These are phyloP conservation scores for Candida ovalis DNA, from an alignment of 805 yeast species.

Conservation along the genomic window DNA sequence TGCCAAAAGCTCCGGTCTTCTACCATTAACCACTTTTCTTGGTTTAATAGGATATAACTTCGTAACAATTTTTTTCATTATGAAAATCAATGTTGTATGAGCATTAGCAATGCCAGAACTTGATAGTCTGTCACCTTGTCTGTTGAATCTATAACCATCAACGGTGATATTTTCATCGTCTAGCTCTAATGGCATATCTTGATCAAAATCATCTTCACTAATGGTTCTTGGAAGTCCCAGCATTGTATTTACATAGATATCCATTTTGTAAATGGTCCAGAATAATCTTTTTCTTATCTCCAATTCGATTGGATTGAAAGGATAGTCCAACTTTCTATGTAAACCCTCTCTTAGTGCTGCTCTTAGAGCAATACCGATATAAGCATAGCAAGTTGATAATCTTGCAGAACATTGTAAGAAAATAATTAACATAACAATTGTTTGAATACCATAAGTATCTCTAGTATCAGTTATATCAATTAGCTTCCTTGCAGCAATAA, in stretches of 20 bases:
- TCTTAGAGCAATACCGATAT: conserved; percentile 82
- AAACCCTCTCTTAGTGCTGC: conserved; percentile 80
- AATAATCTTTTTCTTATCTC: conserved; percentile 83
- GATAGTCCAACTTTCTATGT: conserved; percentile 65
- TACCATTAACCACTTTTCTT: conserved; percentile 20
- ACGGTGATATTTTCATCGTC: conserved; percentile 85
- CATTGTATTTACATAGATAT: conserved; percentile 82
- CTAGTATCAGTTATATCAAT: conserved; percentile 82
- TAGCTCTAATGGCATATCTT: conserved; percentile 76
- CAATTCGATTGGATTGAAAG: conserved; percentile 69
- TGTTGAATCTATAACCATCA: conserved; percentile 42
- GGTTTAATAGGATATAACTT: conserved; percentile 72
- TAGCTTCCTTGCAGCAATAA: conserved; percentile 73
- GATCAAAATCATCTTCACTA: conserved; percentile 78
- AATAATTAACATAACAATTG: conserved; percentile 80
- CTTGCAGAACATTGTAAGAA: conserved; percentile 87
- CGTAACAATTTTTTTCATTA: conserved; percentile 67
- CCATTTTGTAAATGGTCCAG: conserved; percentile 90
- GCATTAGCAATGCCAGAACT: conserved; percentile 80
- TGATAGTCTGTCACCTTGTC: conserved; percentile 51
- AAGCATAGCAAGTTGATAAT: conserved; percentile 81
- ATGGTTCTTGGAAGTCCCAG: conserved; percentile 80
- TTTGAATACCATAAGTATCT: conserved; percentile 77
- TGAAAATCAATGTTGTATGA: conserved; percentile 71
- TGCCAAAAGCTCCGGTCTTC: conserved; percentile 32